phyloP scores from a whole-genome alignment of 805 yeast species.

The Kazachstania taianensis region DNA sequence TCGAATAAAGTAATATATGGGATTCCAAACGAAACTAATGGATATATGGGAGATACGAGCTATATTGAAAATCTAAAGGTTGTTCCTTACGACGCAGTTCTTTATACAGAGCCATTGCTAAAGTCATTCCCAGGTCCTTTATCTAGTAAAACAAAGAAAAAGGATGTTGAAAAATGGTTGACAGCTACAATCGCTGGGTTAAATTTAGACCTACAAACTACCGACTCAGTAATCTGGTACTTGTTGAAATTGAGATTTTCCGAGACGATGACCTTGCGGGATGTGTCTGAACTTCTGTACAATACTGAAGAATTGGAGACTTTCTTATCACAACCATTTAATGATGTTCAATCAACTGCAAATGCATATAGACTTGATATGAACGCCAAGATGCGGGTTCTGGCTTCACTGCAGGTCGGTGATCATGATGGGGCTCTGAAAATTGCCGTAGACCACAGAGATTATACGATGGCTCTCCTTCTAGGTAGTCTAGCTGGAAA shows the following conservation, averaged over 20 bases:
- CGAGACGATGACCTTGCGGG: conserved; percentile 24
- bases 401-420: conserved; percentile 45
- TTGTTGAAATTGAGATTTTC: conserved; percentile 19
- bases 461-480: conserved; percentile 70
- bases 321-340: conserved; percentile 17
- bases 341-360: conserved; percentile 9
- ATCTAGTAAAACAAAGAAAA: conserved; percentile 44
- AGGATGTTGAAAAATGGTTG: conserved; percentile 66
- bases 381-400: conserved; percentile 24
- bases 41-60: conserved; percentile 17
- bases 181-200: conserved; percentile 27
- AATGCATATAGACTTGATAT: conserved; percentile 35
- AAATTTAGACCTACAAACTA: conserved; percentile 12
- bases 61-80: conserved; percentile 29
- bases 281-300: conserved; percentile 27
- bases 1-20: conserved; percentile 37
- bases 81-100: conserved; percentile 25
- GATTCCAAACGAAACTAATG: conserved; percentile 28
- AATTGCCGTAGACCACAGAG: conserved; percentile 49
- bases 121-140: conserved; percentile 44
- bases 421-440: conserved; percentile 56
- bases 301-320: conserved; percentile 23
- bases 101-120: conserved; percentile 25
- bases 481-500: conserved; percentile 58
- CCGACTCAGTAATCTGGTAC: conserved; percentile 17